Conservation (phyloP, 1,139 yeast genomes). For the Geotrichum phurueaensis region DNA sequence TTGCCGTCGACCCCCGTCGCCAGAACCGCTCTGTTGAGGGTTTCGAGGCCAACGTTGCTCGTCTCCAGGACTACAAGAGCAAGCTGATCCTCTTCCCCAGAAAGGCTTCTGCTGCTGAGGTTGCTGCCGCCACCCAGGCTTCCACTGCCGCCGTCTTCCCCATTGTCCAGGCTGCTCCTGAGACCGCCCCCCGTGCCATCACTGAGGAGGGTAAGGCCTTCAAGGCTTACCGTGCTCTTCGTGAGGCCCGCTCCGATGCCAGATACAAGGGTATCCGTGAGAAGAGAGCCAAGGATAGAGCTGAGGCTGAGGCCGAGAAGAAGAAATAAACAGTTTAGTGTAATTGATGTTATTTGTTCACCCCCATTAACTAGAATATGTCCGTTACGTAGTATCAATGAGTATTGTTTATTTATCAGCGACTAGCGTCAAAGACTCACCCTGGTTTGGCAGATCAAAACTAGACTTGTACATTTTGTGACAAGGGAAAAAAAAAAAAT, state of each 20-base stretch:
- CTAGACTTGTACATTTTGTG: too few species aligned
- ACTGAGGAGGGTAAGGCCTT: constrained; percentile 65
- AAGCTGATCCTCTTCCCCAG: constrained; percentile 91
- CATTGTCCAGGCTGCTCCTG: constrained; percentile 70
- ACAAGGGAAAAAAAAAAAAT: neutral
- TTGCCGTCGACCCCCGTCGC: constrained; percentile 99
- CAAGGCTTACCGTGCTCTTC: constrained; percentile 85
- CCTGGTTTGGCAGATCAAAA: too few species aligned
- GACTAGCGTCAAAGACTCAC: neutral
- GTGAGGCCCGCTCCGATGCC: constrained; percentile 92
- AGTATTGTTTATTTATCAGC: neutral
- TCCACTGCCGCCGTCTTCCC: constrained; percentile 86
- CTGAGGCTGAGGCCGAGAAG: constrained; percentile 99
- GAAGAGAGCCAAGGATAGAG: constrained; percentile 94
- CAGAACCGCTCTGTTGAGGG: constrained; percentile 97
- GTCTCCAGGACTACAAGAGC: constrained; percentile 94
- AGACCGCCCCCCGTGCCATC: constrained; percentile 85
- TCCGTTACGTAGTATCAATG: neutral
- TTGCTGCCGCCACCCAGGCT: constrained; percentile 63
- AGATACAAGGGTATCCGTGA: constrained; percentile 92
- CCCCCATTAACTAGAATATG: neutral
- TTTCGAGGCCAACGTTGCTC: constrained; percentile 88
- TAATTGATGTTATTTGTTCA: neutral
- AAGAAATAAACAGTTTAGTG: constrained; percentile 59
- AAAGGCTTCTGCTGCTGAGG: constrained; percentile 45